Evolutionary conservation across 2,329 filamentous ascomycete genomes (phyloP), one percentile per base, ranked within the genome.

Genomic region (Fusarium sp.): DNA sequence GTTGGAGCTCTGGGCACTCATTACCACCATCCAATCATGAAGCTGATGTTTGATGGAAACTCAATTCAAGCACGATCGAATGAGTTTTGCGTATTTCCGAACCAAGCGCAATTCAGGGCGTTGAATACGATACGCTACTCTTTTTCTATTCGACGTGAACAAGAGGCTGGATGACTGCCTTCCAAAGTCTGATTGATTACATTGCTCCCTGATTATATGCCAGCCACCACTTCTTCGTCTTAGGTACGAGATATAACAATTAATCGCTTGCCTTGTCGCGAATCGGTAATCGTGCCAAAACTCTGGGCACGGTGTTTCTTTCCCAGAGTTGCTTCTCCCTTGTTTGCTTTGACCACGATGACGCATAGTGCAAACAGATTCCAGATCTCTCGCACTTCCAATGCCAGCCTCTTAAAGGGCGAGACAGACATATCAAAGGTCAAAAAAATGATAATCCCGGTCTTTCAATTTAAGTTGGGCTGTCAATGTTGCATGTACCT

Each of bases 401-500:
- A 35, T 35, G 41, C 67, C 67, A 68, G 43, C 67, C 67, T 68
- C 63, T 57, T 13, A 47, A 26, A 49, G 33, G 21, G 20, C 42
- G 21, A 69, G 57, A 43, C 37, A 28, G 37, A 55, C 43, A 60
- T 42, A 18, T 31, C 50, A 35, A 53, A 43, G 48, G 50, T 35
- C 16, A 6, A 11, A 29, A 29, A 28, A n/a, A 16, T 13, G 15
- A 43, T 16, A 20, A 59, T 49, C 53, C 61, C 35, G 44, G 57
- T 54, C 47, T 44, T 23, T 52, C 16, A 33, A 29, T 50, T 49
- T 33, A 39, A 50, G 31, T 43, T 37, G 29, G 16, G 18, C 20
- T 49, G 38, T 20, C 33, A 28, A 41, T 31, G 63, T 53, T 43
- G 46, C 53, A 50, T 48, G 67, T 70, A 48, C 67, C 67, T 70